Base-by-base conservation (phyloP, 2,329 filamentous ascomycete genomes). In the Aureobasidium sp. region DNA sequence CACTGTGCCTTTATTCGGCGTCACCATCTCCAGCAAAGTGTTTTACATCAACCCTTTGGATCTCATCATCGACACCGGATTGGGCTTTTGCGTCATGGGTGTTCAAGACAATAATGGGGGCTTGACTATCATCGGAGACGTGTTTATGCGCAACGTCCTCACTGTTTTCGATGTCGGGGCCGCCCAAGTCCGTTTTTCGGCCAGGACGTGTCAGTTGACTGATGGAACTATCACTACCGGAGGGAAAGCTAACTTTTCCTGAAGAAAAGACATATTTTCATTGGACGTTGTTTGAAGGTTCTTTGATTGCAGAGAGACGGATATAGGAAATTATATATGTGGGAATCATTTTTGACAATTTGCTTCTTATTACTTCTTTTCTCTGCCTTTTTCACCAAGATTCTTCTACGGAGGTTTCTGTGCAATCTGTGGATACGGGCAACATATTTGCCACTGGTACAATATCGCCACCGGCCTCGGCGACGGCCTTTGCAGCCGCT, bases 391-490 rank as follows among this genome's bases (percentile, higher is more conserved):
- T 49, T 11, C 24, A 49, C 29, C 47, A n/a, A 11, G 9, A n/a
- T 31, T 35, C n/a, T 22, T n/a, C 52, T 12, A 39, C 52, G 6
- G 17, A 7, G 12, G 39, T 9, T 24, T 44, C 37, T 2, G 44
- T 14, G 19, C 22, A 7, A 17, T 39, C 11, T 24, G n/a, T 33
- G 2, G 14, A 7, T 7, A 11, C 17, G 5, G 35, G 35, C 15
- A 56, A 29, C 52, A 56, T 56, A 4, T 56, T 33, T 1, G 52
- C 42, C 1, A 58, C 54, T 2, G 54, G 54, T 5, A 73, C 73
- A 29, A 80, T 58, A 71, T 91, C 86, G 2, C 88, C 89, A 1
- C 89, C 89, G 0, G 86, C 88, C 12, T 86, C 87, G 60, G 83
- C 78, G 0, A 91, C 84, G 8, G 86, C 87, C 72, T 84, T 84